Conservation (phyloP, 108 stramenopile species). For the Nitzschia sp. region DNA sequence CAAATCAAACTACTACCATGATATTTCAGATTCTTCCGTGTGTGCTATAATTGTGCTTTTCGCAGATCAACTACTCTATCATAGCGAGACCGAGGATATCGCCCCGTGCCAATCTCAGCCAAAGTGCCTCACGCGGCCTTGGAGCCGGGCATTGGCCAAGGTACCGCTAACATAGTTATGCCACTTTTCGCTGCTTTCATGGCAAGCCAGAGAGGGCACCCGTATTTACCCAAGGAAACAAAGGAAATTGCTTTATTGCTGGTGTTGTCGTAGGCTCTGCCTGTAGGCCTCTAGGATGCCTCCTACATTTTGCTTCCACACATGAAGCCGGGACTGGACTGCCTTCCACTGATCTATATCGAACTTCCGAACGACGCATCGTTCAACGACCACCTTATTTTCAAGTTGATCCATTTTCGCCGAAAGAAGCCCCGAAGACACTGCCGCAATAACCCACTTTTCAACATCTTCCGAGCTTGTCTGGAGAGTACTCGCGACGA, state of each 20-base stretch:
- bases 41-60: too few relatives aligned
- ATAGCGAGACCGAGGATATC: too few relatives aligned
- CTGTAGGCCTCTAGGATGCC: conserved; percentile 52
- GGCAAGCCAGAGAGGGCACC: too few relatives aligned
- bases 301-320: conserved; percentile 62
- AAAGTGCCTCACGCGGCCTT: too few relatives aligned
- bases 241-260: conserved; percentile 10
- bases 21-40: too few relatives aligned
- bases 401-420: conserved; percentile 90
- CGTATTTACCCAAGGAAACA: background rate
- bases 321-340: conserved; percentile 62
- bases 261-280: conserved; percentile 21
- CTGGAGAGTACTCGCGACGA: conserved; percentile 72
- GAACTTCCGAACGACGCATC: conserved; percentile 78
- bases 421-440: conserved; percentile 73
- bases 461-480: conserved; percentile 67
- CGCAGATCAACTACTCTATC: too few relatives aligned
- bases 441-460: conserved; percentile 83
- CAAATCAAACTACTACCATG: too few relatives aligned
- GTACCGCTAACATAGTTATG: too few relatives aligned
- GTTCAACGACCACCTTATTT: conserved; percentile 78
- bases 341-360: conserved; percentile 83
- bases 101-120: too few relatives aligned
- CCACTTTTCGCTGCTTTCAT: too few relatives aligned
- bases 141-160: too few relatives aligned